Evolutionary conservation across 2,329 filamentous ascomycete genomes (phyloP).

Genomic region (Colletotrichum zoysiae): DNA sequence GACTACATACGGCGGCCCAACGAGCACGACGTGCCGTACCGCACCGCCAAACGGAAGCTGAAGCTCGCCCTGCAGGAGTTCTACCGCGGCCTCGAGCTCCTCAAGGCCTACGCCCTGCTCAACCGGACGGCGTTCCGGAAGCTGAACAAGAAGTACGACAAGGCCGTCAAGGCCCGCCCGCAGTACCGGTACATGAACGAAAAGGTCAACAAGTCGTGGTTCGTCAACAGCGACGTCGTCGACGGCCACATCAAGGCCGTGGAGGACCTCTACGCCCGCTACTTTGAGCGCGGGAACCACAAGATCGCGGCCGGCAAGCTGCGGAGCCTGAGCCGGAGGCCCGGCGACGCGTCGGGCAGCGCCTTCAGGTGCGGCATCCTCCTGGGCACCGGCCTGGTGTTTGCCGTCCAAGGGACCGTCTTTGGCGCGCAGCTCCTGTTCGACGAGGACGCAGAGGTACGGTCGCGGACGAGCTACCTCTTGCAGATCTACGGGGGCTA

Average conservation of each 20-base stretch:
- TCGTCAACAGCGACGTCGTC: slow-evolving; percentile 88
- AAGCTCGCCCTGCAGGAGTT: slow-evolving; percentile 93
- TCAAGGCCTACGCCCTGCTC: slow-evolving; percentile 90
- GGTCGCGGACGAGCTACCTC: slow-evolving; percentile 73
- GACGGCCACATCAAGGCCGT: slow-evolving; percentile 84
- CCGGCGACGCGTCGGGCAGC: slow-evolving; percentile 66
- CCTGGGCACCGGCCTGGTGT: slow-evolving; percentile 76
- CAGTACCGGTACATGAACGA: slow-evolving; percentile 88
- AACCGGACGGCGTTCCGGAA: slow-evolving; percentile 96
- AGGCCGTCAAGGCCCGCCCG: slow-evolving; percentile 83
- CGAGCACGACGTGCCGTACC: slow-evolving; percentile 80
- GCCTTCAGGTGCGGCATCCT: slow-evolving; percentile 74
- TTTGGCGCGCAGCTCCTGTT: slow-evolving; percentile 68
- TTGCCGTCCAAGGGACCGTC: slow-evolving; percentile 74
- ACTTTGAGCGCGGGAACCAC: slow-evolving; percentile 93
- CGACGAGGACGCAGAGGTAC: slow-evolving; percentile 61
- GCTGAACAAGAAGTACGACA: slow-evolving; percentile 99
- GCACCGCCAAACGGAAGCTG: slow-evolving; percentile 89
- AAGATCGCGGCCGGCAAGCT: slow-evolving; percentile 93
- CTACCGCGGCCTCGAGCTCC: slow-evolving; percentile 89
- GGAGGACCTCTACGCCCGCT: slow-evolving; percentile 93
- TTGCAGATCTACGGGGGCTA: slow-evolving; percentile 95
- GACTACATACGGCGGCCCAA: slow-evolving; percentile 66
- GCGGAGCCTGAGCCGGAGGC: slow-evolving; percentile 75
- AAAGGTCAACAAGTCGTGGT: slow-evolving; percentile 90